Percentiles rank a stretch among this genome's conserved stretches.
phyloP scores from a whole-genome alignment of 495 filamentous ascomycete species.

The Usnea hakonensis region DNA sequence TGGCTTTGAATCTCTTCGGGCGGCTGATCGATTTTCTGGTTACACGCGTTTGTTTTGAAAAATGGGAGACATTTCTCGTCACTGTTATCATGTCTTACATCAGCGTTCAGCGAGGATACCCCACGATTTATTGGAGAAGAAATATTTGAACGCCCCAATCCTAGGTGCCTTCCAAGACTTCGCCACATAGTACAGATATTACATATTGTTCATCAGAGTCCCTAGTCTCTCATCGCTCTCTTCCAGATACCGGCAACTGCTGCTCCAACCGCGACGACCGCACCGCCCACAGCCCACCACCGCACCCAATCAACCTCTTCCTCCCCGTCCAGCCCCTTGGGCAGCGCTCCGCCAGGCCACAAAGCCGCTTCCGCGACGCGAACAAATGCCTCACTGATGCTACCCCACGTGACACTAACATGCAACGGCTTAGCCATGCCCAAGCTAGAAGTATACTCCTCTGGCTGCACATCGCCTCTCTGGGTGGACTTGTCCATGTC shows the following conservation, averaged over 20 bases:
- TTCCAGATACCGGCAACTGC: slow-evolving; percentile 73
- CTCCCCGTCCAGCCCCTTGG: slow-evolving; percentile 74
- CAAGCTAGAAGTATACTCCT: slow-evolving; percentile 74
- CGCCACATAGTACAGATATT: not conserved
- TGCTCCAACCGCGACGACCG: slow-evolving; percentile 70
- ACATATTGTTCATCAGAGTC: not conserved
- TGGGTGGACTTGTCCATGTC: slow-evolving; percentile 93
- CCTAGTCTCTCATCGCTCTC: slow-evolving; percentile 32
- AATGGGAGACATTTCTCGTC: not conserved
- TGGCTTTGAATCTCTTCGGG: not conserved
- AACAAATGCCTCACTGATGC: slow-evolving; percentile 87
- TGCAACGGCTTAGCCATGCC: slow-evolving; percentile 79
- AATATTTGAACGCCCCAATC: not conserved
- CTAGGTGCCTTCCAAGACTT: not conserved
- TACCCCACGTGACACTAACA: slow-evolving; percentile 86
- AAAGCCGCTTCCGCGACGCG: slow-evolving; percentile 82
- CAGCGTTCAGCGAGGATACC: not conserved
- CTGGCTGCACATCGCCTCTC: slow-evolving; percentile 81
- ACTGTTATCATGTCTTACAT: not conserved
- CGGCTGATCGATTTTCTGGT: not conserved
- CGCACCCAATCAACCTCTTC: slow-evolving; percentile 71
- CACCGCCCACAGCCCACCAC: slow-evolving; percentile 77
- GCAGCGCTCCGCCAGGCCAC: slow-evolving; percentile 78
- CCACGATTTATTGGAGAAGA: not conserved
- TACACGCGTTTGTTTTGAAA: not conserved